phyloP scores from a whole-genome alignment of 2,329 filamentous ascomycete species.

The Colletotrichum falcatum region DNA sequence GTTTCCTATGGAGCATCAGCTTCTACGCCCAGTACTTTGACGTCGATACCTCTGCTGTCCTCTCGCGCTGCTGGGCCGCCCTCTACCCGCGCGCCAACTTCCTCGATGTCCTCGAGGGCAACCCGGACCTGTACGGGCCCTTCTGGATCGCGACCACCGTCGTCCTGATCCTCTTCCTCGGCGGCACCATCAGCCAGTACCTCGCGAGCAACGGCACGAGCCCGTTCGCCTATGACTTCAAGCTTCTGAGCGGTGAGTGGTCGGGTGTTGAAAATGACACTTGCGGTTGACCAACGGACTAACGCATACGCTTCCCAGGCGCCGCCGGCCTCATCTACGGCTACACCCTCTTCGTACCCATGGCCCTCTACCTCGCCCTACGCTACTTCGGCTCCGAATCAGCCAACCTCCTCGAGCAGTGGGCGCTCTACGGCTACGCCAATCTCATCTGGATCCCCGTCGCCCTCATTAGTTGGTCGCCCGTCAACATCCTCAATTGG shows the following conservation, averaged over 20 bases:
- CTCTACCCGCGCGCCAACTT: slow-evolving; percentile 94
- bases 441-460: slow-evolving; percentile 99
- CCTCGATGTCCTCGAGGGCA: slow-evolving; percentile 95
- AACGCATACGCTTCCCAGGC: slow-evolving; percentile 56
- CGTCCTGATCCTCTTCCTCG: slow-evolving; percentile 93
- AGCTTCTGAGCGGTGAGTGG: slow-evolving; percentile 79
- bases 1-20: slow-evolving; percentile 89
- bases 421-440: slow-evolving; percentile 94
- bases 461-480: slow-evolving; percentile 90
- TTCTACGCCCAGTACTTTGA: slow-evolving; percentile 99
- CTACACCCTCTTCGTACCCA: slow-evolving; percentile 89
- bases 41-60: slow-evolving; percentile 91
- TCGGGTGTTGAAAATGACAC: neutral
- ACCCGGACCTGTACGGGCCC: slow-evolving; percentile 95
- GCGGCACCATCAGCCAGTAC: slow-evolving; percentile 95
- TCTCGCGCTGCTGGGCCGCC: slow-evolving; percentile 88
- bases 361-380: slow-evolving; percentile 86
- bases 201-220: slow-evolving; percentile 75
- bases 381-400: slow-evolving; percentile 96
- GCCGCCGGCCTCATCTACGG: slow-evolving; percentile 95
- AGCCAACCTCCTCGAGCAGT: slow-evolving; percentile 94
- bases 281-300: neutral
- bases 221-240: slow-evolving; percentile 93
- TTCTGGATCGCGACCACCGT: slow-evolving; percentile 99
- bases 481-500: slow-evolving; percentile 89